Conservation (phyloP, 257 asterid species). For the Scutellaria baicalensis region DNA sequence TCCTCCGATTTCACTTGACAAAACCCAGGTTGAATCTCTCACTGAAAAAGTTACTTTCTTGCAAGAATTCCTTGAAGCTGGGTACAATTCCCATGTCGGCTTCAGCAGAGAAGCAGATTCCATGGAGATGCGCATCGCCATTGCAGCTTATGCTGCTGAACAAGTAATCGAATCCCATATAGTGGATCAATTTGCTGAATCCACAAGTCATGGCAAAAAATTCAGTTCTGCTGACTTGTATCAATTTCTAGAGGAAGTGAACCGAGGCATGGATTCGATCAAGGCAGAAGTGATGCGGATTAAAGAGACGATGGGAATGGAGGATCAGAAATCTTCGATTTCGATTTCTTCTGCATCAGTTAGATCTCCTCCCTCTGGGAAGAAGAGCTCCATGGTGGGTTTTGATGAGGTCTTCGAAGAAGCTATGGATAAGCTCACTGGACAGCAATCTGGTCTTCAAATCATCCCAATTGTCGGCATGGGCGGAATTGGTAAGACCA, state of each 20-base stretch:
- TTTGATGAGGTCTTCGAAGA: not conserved
- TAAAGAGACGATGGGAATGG: constrained; percentile 1
- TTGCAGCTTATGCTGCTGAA: constrained; percentile 5
- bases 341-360: not conserved
- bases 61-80: not conserved
- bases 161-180: not conserved
- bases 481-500: constrained; percentile 10
- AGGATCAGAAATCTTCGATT: not conserved
- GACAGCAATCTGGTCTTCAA: not conserved
- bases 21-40: too few species aligned
- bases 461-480: not conserved
- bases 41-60: too few species aligned
- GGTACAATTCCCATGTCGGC: too few species aligned
- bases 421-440: not conserved
- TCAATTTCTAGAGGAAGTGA: not conserved
- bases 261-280: not conserved
- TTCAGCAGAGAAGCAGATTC: not conserved
- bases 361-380: not conserved
- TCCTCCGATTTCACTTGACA: too few species aligned
- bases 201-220: too few species aligned
- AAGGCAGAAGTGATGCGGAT: not conserved
- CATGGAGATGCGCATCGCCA: constrained; percentile 6
- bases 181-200: not conserved
- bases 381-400: not conserved
- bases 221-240: not conserved